Conservation (phyloP, 2,329 filamentous ascomycete genomes). For the Verruconis gallopava region DNA sequence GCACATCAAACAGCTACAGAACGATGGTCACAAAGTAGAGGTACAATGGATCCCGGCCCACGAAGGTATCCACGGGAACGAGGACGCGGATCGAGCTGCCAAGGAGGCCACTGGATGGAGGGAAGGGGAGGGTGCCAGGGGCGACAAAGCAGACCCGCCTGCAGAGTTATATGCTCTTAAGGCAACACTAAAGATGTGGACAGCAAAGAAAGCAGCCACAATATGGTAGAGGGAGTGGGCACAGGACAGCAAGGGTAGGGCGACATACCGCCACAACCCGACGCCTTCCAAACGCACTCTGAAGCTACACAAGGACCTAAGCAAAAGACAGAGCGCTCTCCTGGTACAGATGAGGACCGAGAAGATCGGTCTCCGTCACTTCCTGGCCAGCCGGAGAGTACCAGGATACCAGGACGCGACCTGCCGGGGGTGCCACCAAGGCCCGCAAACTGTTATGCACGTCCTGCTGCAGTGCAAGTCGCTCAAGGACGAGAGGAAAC, state of each 20-base stretch:
- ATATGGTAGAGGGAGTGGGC: slow-evolving; percentile 15
- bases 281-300: slow-evolving; percentile 11
- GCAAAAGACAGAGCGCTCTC: slow-evolving; percentile 17
- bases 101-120: slow-evolving; percentile 13
- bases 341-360: slow-evolving; percentile 18
- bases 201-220: slow-evolving; percentile 14
- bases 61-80: slow-evolving; percentile 13
- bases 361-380: slow-evolving; percentile 18
- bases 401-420: slow-evolving; percentile 19
- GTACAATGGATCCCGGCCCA: slow-evolving; percentile 13
- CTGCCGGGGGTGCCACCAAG: slow-evolving; percentile 15
- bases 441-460: slow-evolving; percentile 19
- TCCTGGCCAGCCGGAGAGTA: slow-evolving; percentile 20
- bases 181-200: slow-evolving; percentile 9
- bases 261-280: slow-evolving; percentile 14
- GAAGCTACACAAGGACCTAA: slow-evolving; percentile 10
- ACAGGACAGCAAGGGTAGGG: slow-evolving; percentile 14
- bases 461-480: slow-evolving; percentile 21
- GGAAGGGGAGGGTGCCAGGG: slow-evolving; percentile 5
- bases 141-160: slow-evolving; percentile 9
- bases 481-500: slow-evolving; percentile 15
- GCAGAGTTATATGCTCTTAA: slow-evolving; percentile 11
- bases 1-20: slow-evolving; percentile 11
- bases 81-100: slow-evolving; percentile 13
- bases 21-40: background rate